Conservation (phyloP, 164 flowering plant genomes). For the Nymphaea thermarum region DNA sequence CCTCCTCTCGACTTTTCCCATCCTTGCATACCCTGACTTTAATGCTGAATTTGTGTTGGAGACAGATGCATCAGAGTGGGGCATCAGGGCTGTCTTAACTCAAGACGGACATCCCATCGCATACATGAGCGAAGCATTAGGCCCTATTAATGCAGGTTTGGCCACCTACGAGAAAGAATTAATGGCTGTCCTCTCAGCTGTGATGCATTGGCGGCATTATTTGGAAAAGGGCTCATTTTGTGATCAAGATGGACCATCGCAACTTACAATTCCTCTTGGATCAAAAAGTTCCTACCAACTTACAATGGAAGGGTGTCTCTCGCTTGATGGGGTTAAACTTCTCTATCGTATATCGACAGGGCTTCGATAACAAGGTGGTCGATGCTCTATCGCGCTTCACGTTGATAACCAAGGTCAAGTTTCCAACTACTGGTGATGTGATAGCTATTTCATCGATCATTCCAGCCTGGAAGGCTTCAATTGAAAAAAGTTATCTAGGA, state of each 20-base stretch:
- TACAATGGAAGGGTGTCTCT: background rate
- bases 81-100: background rate
- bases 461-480: too few relatives aligned
- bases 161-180: conserved; percentile 15
- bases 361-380: background rate
- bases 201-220: conserved; percentile 4
- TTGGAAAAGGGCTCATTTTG: background rate
- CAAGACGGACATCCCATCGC: conserved; percentile 2
- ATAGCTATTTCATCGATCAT: too few relatives aligned
- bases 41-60: background rate
- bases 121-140: conserved; percentile 3
- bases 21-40: background rate
- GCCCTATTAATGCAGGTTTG: background rate
- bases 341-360: background rate
- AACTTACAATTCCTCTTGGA: conserved; percentile 1
- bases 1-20: background rate
- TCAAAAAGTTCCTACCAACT: background rate
- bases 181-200: conserved; percentile 3
- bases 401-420: too few relatives aligned
- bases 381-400: conserved; percentile 4
- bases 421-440: too few relatives aligned
- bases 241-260: background rate
- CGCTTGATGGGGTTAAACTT: conserved; percentile 6
- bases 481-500: too few relatives aligned
- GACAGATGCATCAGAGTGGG: conserved; percentile 2